Evolutionary conservation across 768 basidiomycete species (phyloP).

Genomic region (Auriculariales sp.): DNA sequence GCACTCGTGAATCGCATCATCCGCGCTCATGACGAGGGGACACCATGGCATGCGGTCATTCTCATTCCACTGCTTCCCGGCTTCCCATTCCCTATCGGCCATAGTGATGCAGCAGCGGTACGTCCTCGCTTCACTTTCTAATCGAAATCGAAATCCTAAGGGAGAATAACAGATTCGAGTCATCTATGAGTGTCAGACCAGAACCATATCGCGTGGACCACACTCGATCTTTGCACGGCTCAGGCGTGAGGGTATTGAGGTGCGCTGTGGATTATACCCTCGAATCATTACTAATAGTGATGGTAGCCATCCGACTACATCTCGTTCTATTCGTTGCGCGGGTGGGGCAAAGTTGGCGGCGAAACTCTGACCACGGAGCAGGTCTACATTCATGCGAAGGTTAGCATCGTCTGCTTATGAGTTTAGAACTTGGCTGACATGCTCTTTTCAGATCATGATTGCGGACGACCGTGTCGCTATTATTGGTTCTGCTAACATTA

Average conservation of each 20-base stretch:
- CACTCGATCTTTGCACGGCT: slow-evolving; percentile 82
- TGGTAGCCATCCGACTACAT: slow-evolving; percentile 83
- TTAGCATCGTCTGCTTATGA: slow-evolving; percentile 10
- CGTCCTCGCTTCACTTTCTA: slow-evolving; percentile 14
- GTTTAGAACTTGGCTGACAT: not conserved
- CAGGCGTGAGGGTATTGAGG: slow-evolving; percentile 77
- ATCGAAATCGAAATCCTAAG: not conserved
- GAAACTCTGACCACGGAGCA: slow-evolving; percentile 81
- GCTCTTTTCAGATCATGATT: slow-evolving; percentile 32
- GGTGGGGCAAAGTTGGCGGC: slow-evolving; percentile 83
- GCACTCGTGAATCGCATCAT: slow-evolving; percentile 85
- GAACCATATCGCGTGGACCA: slow-evolving; percentile 76
- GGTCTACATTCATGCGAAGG: slow-evolving; percentile 85
- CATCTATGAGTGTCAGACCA: slow-evolving; percentile 90
- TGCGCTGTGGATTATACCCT: slow-evolving; percentile 28
- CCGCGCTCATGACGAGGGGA: slow-evolving; percentile 66
- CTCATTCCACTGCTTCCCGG: slow-evolving; percentile 87
- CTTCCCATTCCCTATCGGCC: slow-evolving; percentile 85
- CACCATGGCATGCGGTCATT: slow-evolving; percentile 85
- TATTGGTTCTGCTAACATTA: slow-evolving; percentile 95
- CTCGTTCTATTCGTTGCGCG: slow-evolving; percentile 76
- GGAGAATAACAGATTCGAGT: slow-evolving; percentile 76
- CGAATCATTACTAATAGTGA: not conserved
- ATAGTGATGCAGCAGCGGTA: slow-evolving; percentile 84
- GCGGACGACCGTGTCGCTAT: slow-evolving; percentile 92